Evolutionary conservation across 2,329 filamentous ascomycete genomes (phyloP).

Genomic region (Diplodia corticola): DNA sequence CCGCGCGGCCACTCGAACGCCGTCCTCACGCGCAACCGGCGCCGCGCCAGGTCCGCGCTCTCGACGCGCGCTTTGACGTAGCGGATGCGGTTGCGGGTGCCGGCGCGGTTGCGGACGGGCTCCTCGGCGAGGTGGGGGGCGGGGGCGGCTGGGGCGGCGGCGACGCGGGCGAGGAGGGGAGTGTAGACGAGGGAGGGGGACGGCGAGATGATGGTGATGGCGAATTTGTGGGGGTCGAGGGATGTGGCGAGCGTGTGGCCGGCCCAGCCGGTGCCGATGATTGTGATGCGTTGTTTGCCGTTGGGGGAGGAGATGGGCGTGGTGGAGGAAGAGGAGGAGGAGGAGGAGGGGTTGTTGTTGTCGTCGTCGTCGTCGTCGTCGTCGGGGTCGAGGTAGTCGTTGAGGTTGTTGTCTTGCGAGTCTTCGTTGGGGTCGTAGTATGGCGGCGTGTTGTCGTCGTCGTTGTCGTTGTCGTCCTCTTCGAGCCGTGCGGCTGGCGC

Average conservation of each 20-base stretch:
- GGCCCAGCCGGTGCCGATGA: constrained; percentile 46
- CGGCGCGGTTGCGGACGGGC: constrained; percentile 44
- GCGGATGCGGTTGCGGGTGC: no score
- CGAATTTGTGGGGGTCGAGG: constrained; percentile 39
- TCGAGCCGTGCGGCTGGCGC: not conserved
- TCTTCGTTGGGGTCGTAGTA: not conserved
- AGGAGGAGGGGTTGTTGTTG: not conserved
- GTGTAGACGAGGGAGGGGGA: constrained; percentile 47
- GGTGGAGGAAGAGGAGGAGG: no score
- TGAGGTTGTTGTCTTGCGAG: not conserved
- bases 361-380: not conserved
- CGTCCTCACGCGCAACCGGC: constrained; percentile 39
- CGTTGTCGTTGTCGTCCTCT: not conserved
- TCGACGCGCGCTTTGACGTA: constrained; percentile 46
- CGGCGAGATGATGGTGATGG: constrained; percentile 46
- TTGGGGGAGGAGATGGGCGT: no score
- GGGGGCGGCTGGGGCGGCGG: constrained; percentile 49
- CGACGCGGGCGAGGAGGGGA: constrained; percentile 44
- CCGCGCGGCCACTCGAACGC: constrained; percentile 38
- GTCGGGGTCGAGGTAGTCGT: constrained; percentile 10
- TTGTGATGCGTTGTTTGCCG: constrained; percentile 26
- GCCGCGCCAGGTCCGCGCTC: constrained; percentile 40
- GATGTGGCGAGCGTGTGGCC: constrained; percentile 43
- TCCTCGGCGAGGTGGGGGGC: constrained; percentile 50
- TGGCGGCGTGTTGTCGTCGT: not conserved